Conservation (phyloP, 768 basidiomycete species). For the Paxillus involutus region DNA sequence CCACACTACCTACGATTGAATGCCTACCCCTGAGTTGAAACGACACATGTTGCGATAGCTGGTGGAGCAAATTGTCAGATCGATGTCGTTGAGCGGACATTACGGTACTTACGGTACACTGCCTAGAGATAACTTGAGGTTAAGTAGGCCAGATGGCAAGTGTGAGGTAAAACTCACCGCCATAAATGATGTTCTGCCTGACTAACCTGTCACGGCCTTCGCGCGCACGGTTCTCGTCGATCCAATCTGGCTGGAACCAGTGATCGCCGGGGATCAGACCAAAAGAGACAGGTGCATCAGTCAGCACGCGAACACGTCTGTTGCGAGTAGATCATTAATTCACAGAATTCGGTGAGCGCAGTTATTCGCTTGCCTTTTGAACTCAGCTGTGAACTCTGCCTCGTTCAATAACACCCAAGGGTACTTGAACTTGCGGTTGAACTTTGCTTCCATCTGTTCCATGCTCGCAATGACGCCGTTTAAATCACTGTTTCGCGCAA, state of each 20-base stretch:
- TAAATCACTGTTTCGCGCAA: constrained; percentile 51
- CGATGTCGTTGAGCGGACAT: neutral
- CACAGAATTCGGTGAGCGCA: neutral
- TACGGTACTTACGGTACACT: constrained; percentile 41
- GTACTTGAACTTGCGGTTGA: constrained; percentile 58
- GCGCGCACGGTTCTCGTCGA: constrained; percentile 64
- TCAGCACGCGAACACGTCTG: constrained; percentile 37
- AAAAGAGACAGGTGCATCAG: constrained; percentile 45
- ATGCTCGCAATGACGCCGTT: constrained; percentile 46
- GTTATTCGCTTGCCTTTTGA: constrained; percentile 39
- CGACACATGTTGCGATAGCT: constrained; percentile 81
- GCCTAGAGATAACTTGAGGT: constrained; percentile 25
- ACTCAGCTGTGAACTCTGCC: constrained; percentile 52
- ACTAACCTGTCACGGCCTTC: constrained; percentile 53
- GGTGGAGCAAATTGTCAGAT: neutral
- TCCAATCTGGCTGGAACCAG: constrained; percentile 74
- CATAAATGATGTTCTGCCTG: constrained; percentile 47
- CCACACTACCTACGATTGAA: neutral
- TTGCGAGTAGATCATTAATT: constrained; percentile 24
- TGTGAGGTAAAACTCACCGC: constrained; percentile 34
- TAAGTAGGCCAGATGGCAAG: neutral
- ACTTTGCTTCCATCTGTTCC: constrained; percentile 54
- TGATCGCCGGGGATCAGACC: constrained; percentile 58
- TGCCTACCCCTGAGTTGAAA: constrained; percentile 64
- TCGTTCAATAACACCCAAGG: constrained; percentile 69